A percentile compares a stretch with the other conserved stretches of the same genome.
These are phyloP conservation scores for Elsinoe ampelina DNA, from an alignment of 2,329 filamentous ascomycete species.

Conservation along the genomic window DNA sequence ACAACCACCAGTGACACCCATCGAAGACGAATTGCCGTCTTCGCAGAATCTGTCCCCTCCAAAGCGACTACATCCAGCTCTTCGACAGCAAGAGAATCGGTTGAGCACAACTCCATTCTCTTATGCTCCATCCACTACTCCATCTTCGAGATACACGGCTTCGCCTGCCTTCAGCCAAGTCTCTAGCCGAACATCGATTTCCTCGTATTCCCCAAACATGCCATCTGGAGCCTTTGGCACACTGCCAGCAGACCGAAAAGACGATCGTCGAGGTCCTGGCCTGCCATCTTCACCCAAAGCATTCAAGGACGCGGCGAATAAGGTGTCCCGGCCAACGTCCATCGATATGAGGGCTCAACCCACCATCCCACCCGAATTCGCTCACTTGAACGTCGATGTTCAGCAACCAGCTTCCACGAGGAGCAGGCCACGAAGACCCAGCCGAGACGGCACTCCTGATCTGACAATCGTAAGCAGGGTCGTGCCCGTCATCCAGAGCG, in stretches of 20 bases:
- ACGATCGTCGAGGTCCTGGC: slow-evolving; percentile 11
- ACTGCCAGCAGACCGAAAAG: not conserved
- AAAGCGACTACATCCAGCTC: slow-evolving; percentile 48
- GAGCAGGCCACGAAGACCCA: slow-evolving; percentile 36
- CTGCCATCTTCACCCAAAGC: slow-evolving; percentile 14
- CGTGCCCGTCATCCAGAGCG: slow-evolving; percentile 48
- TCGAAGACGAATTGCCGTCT: not conserved
- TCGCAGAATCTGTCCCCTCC: slow-evolving; percentile 27
- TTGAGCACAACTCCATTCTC: slow-evolving; percentile 3
- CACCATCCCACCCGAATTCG: slow-evolving; percentile 28
- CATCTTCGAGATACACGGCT: slow-evolving; percentile 66
- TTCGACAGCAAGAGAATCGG: slow-evolving; percentile 39
- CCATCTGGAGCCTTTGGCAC: slow-evolving; percentile 11
- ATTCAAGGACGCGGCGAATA: slow-evolving; percentile 15
- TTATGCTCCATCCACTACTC: slow-evolving; percentile 58
- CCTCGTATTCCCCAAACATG: slow-evolving; percentile 62
- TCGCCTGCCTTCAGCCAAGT: slow-evolving; percentile 64
- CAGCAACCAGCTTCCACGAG: slow-evolving; percentile 36
- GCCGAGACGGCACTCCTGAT: slow-evolving; percentile 37
- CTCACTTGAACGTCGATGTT: slow-evolving; percentile 53
- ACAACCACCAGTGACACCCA: not conserved
- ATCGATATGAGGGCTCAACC: slow-evolving; percentile 3
- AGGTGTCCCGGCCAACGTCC: not conserved
- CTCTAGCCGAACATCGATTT: slow-evolving; percentile 69
- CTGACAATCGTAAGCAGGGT: slow-evolving; percentile 37